A percentile compares a stretch with the other conserved stretches of the same genome.
Evolutionary conservation across 768 basidiomycete species (phyloP).

Genomic region (Leccinum ochraceum): DNA sequence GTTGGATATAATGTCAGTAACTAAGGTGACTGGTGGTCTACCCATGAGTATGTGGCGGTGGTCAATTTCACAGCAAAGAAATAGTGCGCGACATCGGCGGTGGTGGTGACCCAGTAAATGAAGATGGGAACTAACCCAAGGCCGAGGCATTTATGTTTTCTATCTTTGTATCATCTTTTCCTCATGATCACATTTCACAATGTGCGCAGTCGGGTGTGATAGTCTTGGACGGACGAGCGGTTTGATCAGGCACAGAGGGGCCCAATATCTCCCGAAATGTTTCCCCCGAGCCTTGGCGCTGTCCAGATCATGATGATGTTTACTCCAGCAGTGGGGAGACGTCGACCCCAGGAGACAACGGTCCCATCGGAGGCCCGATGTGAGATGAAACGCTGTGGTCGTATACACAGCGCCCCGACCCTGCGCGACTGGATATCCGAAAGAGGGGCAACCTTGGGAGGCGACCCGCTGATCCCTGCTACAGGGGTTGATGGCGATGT

Average conservation of each 20-base stretch:
- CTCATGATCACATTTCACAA: background rate
- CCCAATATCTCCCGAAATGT: background rate
- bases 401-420: background rate
- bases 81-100: background rate
- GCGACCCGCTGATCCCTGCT: background rate
- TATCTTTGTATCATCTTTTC: background rate
- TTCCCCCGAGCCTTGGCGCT: background rate
- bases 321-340: background rate
- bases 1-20: background rate
- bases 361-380: background rate
- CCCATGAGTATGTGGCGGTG: background rate
- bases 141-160: background rate
- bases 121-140: background rate
- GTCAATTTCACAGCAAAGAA: background rate
- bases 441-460: background rate
- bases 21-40: background rate
- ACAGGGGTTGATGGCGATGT: background rate
- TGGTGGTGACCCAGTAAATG: background rate
- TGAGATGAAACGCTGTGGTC: background rate
- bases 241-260: background rate
- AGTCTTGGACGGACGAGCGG: background rate
- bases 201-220: background rate
- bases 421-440: background rate
- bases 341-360: background rate
- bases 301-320: background rate